Evolutionary conservation across 2,329 filamentous ascomycete species (phyloP), one percentile per base, ranked within the genome.

Genomic region (Elsinoe perseae): DNA sequence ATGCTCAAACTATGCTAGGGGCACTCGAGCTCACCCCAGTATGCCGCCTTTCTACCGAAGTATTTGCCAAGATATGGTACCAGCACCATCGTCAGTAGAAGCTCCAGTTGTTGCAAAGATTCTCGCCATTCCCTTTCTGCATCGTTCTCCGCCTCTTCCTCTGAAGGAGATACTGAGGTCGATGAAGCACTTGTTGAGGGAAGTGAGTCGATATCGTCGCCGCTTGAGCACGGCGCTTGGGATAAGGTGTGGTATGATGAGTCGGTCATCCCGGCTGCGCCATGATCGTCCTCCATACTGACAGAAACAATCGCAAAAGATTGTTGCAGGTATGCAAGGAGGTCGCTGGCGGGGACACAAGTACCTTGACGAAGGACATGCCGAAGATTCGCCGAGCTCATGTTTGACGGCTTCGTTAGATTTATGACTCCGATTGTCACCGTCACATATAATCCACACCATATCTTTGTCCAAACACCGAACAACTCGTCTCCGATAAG

Each of bases 111-210:
- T 72, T 96, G 89, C 61, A 98, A 75, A 65, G 88, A 95, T 66
- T 91, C 88, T 65, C 92, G 86, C 93, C 93, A 98, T 73, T 98
- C 92, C 59, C 82, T 81, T 72, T 98, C 92, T 8, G 93, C 93
- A 68, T 97, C 92, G 36, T 87, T 89, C 59, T 86, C 77, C 32
- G 85, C 82, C 54, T 66, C 66, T 21, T 69, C 66, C 57, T 70
- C 68, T 56, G 64, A 68, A n/a, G 75, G 75, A 56, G 72, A 77
- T 59, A 72, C 69, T 2, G 75, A 75, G 27, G 75, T 78, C 36
- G 72, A 75, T 50, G 69, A 71, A 56, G 78, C 76, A 3, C 78
- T 76, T 21, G 78, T 74, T 9, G 75, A 77, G 38, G 75, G 76
- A 3, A 79, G 67, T 14, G 75, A 78, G 64, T 78, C 74, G 61